A percentile compares a stretch with the other conserved stretches of the same genome.
These are phyloP conservation scores for Staphylotrichum longicolle DNA, from an alignment of 495 filamentous ascomycete species.

Conservation along the genomic window DNA sequence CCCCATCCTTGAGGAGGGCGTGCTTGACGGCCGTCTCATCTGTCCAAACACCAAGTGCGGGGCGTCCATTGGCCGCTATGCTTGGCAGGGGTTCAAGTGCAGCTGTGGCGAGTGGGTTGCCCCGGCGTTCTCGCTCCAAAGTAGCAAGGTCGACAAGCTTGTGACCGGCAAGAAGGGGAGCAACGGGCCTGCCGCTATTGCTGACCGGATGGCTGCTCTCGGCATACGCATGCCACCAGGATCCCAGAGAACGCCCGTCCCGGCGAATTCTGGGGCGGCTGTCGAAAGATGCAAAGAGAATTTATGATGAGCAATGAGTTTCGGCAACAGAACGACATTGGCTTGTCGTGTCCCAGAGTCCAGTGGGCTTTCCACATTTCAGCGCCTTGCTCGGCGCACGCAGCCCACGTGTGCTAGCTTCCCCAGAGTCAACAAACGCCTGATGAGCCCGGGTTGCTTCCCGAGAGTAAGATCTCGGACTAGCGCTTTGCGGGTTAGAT, in stretches of 20 bases:
- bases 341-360: too few species aligned
- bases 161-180: conserved; percentile 8
- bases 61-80: conserved; percentile 83
- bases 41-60: conserved; percentile 76
- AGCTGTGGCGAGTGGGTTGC: conserved; percentile 87
- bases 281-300: conserved; percentile 25
- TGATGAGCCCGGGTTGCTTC: too few species aligned
- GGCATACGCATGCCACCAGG: conserved; percentile 40
- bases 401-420: too few species aligned
- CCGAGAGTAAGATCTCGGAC: too few species aligned
- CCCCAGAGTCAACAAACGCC: too few species aligned
- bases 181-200: conserved; percentile 20
- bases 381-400: too few species aligned
- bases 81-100: conserved; percentile 93
- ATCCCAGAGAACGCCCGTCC: neutral
- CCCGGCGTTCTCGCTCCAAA: conserved; percentile 83
- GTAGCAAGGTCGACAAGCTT: conserved; percentile 78
- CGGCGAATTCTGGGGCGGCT: neutral
- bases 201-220: conserved; percentile 28
- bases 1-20: conserved; percentile 68
- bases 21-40: conserved; percentile 74
- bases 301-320: conserved; percentile 21
- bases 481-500: too few species aligned
- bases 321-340: too few species aligned
- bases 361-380: too few species aligned